Percentiles rank a stretch among this genome's conserved stretches.
Conservation (phyloP, 176 grass and related monocot genomes). For the Eragrostis curvula region DNA sequence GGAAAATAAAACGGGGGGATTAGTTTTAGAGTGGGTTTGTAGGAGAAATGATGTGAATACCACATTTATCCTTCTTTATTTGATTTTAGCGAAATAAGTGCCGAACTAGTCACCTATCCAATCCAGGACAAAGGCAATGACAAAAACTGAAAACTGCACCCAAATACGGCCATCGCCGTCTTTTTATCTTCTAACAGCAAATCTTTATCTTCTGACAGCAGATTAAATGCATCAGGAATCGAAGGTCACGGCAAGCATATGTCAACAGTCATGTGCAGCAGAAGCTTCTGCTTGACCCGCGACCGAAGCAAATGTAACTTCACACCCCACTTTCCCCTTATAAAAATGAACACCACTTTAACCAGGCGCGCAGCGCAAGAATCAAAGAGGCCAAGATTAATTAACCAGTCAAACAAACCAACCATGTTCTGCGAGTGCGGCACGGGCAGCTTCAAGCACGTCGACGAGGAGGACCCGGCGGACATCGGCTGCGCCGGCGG, state of each 20-base stretch:
- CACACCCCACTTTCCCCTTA: neutral
- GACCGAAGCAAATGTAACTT: neutral
- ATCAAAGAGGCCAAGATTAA: neutral
- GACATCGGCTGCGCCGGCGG: neutral
- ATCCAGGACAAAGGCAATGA: too few relatives aligned
- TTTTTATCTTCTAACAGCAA: too few relatives aligned
- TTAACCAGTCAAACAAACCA: neutral
- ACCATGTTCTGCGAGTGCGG: slow-evolving; percentile 59
- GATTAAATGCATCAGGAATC: neutral
- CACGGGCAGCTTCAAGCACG: slow-evolving; percentile 56
- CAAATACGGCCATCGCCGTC: too few relatives aligned
- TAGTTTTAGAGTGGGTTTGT: too few relatives aligned
- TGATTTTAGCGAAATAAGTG: too few relatives aligned
- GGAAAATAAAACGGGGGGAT: too few relatives aligned
- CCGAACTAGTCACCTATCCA: too few relatives aligned
- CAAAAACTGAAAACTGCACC: too few relatives aligned
- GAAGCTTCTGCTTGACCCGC: neutral
- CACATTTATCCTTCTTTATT: too few relatives aligned
- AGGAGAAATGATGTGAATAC: too few relatives aligned
- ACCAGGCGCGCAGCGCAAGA: neutral
- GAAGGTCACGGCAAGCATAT: neutral
- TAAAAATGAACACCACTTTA: neutral
- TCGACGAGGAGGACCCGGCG: slow-evolving; percentile 40
- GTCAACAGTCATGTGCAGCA: neutral
- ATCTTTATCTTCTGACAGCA: too few relatives aligned